phyloP scores from a whole-genome alignment of 257 asterid genomes.

The Ocimum tenuiflorum region DNA sequence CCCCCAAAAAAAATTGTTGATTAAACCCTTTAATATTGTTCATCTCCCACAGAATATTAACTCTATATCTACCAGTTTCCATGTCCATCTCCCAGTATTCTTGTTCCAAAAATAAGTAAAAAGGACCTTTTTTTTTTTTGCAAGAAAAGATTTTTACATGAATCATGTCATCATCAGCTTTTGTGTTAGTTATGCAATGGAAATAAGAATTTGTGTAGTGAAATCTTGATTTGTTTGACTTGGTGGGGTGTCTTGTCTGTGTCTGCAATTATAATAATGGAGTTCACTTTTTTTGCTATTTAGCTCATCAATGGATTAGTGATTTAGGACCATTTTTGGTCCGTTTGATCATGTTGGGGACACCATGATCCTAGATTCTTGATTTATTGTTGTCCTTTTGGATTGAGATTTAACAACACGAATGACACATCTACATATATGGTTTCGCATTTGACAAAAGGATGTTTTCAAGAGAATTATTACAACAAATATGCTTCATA shows the following conservation, averaged over 20 bases:
- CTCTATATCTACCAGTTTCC: neutral
- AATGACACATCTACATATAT: constrained; percentile 12
- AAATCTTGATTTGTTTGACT: neutral
- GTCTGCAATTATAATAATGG: constrained; percentile 24
- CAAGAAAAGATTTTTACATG: constrained; percentile 12
- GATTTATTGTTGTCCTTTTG: constrained; percentile 29
- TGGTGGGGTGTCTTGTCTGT: constrained; percentile 12
- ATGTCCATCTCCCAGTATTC: neutral
- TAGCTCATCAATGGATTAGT: neutral
- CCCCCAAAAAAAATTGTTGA: constrained; percentile 1
- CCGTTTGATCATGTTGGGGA: constrained; percentile 17
- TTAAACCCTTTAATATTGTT: constrained; percentile 5
- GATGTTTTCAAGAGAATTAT: neutral
- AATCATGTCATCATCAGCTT: neutral
- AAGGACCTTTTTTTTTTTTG: neutral
- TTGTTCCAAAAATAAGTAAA: constrained; percentile 12
- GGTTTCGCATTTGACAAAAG: neutral
- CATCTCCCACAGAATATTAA: constrained; percentile 8
- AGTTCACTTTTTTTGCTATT: constrained; percentile 19
- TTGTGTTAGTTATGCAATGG: neutral
- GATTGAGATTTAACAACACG: constrained; percentile 18
- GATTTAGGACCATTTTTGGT: constrained; percentile 15
- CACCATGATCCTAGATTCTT: constrained; percentile 29
- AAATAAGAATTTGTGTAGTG: neutral
- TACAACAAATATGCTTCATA: constrained; percentile 7